Evolutionary conservation across 106 monocot species (phyloP).

Genomic region (Phalaenopsis aphrodite): DNA sequence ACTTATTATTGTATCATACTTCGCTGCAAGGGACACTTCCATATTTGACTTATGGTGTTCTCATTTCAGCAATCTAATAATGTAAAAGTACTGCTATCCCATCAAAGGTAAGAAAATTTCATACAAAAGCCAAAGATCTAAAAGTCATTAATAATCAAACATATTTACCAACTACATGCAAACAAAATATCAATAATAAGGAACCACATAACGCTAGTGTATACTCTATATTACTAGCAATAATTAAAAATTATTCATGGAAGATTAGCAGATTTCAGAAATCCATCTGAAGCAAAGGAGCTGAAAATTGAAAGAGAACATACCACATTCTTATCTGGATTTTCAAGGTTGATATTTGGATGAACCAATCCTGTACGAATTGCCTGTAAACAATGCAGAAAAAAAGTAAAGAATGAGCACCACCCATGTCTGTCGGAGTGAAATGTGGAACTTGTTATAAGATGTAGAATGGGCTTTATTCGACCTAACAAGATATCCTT

Average conservation of each 20-base stretch:
- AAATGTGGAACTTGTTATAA: background rate
- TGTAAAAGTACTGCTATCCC: background rate
- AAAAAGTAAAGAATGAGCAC: background rate
- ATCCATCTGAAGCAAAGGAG: background rate
- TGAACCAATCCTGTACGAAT: slow-evolving; percentile 91
- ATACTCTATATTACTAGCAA: background rate
- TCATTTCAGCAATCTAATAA: background rate
- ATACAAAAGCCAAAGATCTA: background rate
- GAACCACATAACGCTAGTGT: background rate
- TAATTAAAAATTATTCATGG: background rate
- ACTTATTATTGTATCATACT: background rate
- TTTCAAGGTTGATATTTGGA: slow-evolving; percentile 94
- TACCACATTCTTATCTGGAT: slow-evolving; percentile 86
- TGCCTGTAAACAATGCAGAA: slow-evolving; percentile 43
- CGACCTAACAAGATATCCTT: background rate
- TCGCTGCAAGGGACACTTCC: background rate
- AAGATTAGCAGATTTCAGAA: background rate
- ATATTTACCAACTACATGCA: background rate
- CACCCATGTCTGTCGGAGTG: background rate
- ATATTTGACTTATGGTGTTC: background rate
- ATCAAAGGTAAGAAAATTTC: background rate
- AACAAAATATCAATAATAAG: background rate
- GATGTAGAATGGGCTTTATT: background rate
- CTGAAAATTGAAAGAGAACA: slow-evolving; percentile 1
- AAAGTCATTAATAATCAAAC: background rate